Percentiles rank a stretch among this genome's conserved stretches.
These are phyloP conservation scores for Gossypium laxum DNA, from an alignment of 441 rosid genomes.

Conservation along the genomic window DNA sequence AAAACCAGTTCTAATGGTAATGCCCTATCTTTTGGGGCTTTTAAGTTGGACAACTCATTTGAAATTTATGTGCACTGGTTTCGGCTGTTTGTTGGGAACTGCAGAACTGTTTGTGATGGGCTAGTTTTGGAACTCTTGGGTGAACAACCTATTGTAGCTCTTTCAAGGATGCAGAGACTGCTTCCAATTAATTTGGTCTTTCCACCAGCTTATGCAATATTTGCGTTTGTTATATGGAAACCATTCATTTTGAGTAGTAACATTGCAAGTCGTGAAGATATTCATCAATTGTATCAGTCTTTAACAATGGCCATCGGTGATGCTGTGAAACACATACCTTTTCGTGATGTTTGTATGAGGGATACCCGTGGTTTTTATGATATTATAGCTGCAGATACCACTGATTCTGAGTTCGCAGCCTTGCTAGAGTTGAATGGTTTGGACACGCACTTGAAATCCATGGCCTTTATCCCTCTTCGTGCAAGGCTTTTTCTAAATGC, in stretches of 20 bases:
- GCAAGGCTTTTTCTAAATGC: slow-evolving; percentile 87
- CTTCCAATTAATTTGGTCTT: slow-evolving; percentile 80
- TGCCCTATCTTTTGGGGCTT: slow-evolving; percentile 48
- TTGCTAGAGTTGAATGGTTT: slow-evolving; percentile 58
- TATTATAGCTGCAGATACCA: slow-evolving; percentile 67
- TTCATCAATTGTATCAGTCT: slow-evolving; percentile 66
- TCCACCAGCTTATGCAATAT: slow-evolving; percentile 83
- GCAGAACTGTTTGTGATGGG: slow-evolving; percentile 82
- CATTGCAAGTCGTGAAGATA: slow-evolving; percentile 61
- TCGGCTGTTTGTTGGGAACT: slow-evolving; percentile 81
- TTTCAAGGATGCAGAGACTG: slow-evolving; percentile 88
- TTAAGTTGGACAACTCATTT: slow-evolving; percentile 54
- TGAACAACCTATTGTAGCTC: slow-evolving; percentile 70
- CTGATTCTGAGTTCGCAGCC: slow-evolving; percentile 80
- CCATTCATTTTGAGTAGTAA: slow-evolving; percentile 47
- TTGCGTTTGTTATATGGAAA: slow-evolving; percentile 78
- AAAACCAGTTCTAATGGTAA: slow-evolving; percentile 78
- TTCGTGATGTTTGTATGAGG: slow-evolving; percentile 87
- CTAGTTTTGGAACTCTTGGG: slow-evolving; percentile 81
- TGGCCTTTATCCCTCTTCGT: slow-evolving; percentile 79
- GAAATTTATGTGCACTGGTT: slow-evolving; percentile 91
- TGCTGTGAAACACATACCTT: slow-evolving; percentile 74
- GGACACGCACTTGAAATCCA: slow-evolving; percentile 58
- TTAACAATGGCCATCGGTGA: slow-evolving; percentile 61
- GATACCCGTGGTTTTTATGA: slow-evolving; percentile 78